Evolutionary conservation across 148 eudicot species (phyloP), one percentile per base, ranked within the genome.

Genomic region (Nepenthes gracilis): DNA sequence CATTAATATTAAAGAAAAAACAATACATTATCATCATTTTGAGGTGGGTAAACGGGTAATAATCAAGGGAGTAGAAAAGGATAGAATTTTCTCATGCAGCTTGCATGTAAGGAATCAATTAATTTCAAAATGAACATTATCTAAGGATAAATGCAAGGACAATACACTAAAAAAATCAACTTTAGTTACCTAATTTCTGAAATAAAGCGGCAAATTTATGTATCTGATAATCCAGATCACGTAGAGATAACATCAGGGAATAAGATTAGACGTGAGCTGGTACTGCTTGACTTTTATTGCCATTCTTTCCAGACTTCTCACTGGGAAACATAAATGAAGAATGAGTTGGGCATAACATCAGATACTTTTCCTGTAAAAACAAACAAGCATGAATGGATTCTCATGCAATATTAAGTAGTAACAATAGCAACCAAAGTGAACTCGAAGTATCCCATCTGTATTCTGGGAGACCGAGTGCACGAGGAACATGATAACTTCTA

Each of bases 361-460:
- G 57, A 67, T 62, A 88, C 35, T 79, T 72, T 33, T 68, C 81
- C 96, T 93, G 82, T 55, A 68, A 67, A 75, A 45, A 37, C 33
- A 10, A 59, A 10, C 23, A 52, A 35, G 61, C 36, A 37, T 57
- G n/a, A 57, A 36, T 36, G 9, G 33, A 11, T 35, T 57, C 12
- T 6, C 9, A 57, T 23, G 35, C n/a, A 13, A 2, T 32, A 33
- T 33, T 4, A 33, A 32, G 43, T 36, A 2, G 13, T 5, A 53
- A 36, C 63, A 66, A 69, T 7, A 5, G 14, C 1, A 50, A 36
- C 57, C 47, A 62, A 52, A 53, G 64, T 7, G 58, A 15, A 74
- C 91, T 80, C 68, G 88, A 96, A 47, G 68, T 59, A 58, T 93
- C 91, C 98, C 98, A 93, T 86, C 91, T 84, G 78, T 96, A 88